Evolutionary conservation across 2,329 filamentous ascomycete genomes (phyloP).

Genomic region (Colletotrichum endophyticum): DNA sequence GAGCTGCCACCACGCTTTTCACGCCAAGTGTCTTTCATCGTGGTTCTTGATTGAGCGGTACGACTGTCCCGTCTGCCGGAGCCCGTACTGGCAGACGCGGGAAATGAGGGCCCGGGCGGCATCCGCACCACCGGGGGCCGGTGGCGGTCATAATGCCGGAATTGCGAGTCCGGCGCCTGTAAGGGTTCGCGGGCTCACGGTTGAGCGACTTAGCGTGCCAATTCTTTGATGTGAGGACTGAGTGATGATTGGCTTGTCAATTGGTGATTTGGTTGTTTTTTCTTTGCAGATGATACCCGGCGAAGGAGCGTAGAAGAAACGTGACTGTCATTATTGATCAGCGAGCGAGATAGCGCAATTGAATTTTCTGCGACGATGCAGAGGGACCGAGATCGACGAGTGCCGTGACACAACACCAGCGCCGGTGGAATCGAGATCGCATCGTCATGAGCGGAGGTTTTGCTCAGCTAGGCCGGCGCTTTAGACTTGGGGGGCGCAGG

Average conservation of each 20-base stretch:
- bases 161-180: neutral
- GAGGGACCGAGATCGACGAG: neutral
- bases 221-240: neutral
- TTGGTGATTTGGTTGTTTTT: neutral
- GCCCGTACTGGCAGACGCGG: conserved; percentile 32
- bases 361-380: neutral
- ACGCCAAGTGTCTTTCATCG: conserved; percentile 40
- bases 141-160: neutral
- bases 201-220: neutral
- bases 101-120: conserved; percentile 5
- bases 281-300: neutral
- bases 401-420: neutral
- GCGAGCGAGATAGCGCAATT: neutral
- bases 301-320: neutral
- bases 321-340: neutral
- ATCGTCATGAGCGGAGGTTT: neutral
- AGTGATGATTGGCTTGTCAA: neutral
- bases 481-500: neutral
- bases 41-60: conserved; percentile 42
- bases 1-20: conserved; percentile 42
- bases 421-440: neutral
- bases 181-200: neutral
- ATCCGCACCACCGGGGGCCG: neutral
- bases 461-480: neutral
- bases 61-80: conserved; percentile 44